Evolutionary conservation across 2,329 filamentous ascomycete genomes (phyloP).

Genomic region (Xylaria sp.): DNA sequence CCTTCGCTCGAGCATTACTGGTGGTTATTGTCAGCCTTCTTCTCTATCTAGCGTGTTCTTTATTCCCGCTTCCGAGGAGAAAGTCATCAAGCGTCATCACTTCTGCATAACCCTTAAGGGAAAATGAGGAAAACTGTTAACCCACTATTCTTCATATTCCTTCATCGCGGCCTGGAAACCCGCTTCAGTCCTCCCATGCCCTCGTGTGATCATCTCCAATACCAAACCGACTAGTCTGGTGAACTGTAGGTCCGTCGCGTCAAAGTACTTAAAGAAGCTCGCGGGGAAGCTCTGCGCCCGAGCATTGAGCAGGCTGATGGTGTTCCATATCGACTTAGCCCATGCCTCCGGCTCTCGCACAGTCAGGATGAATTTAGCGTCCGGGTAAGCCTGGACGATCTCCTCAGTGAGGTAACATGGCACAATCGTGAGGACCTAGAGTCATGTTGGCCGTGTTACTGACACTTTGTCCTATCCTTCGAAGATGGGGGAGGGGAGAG

Average conservation of each 20-base stretch:
- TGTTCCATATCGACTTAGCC: constrained; percentile 29
- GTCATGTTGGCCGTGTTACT: constrained; percentile 7
- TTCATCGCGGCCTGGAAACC: constrained; percentile 24
- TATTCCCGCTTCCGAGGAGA: neutral
- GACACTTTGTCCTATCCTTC: neutral
- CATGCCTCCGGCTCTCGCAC: constrained; percentile 27
- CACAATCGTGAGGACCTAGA: constrained; percentile 28
- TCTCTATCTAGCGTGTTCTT: neutral
- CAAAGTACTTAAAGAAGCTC: constrained; percentile 21
- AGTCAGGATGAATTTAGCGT: constrained; percentile 32
- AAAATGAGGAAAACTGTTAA: neutral
- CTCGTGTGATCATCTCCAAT: constrained; percentile 17
- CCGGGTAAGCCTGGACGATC: constrained; percentile 32
- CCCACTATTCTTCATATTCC: constrained; percentile 27
- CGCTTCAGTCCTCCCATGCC: constrained; percentile 18
- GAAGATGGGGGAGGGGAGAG: neutral
- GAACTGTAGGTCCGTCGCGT: constrained; percentile 18
- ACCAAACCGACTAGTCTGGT: constrained; percentile 18
- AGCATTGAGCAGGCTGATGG: constrained; percentile 10
- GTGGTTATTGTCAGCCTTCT: constrained; percentile 17
- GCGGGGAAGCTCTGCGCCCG: constrained; percentile 14
- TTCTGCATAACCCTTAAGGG: neutral
- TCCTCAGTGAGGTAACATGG: constrained; percentile 31
- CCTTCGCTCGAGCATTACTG: constrained; percentile 29
- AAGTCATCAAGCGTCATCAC: neutral